Evolutionary conservation across 139 green algal species (phyloP).

Genomic region (Chlamydomonas schloesseri): DNA sequence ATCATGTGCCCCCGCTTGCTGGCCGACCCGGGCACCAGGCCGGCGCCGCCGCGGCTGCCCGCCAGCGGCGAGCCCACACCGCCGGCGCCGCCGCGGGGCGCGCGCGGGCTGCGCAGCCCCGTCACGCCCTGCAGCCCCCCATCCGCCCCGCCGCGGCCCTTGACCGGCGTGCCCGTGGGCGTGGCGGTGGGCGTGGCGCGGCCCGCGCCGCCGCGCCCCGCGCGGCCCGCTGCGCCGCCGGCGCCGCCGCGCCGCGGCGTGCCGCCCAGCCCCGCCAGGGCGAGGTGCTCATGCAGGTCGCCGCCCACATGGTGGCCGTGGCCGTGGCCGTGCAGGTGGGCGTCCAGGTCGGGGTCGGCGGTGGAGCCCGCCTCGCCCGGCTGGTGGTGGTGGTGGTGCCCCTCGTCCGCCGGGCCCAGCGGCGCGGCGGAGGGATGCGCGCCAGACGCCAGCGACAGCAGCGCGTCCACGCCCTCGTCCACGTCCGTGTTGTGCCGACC

Average conservation of each 20-base stretch:
- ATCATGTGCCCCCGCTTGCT: too few relatives aligned
- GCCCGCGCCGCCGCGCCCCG: neutral
- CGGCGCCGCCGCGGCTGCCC: neutral
- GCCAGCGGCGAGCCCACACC: too few relatives aligned
- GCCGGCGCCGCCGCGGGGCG: neutral
- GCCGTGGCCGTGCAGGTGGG: too few relatives aligned
- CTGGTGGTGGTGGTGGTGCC: neutral
- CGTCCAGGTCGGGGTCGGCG: neutral
- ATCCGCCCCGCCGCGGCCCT: conserved; percentile 2
- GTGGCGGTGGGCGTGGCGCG: neutral
- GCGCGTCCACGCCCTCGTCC: conserved; percentile 74
- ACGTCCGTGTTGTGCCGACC: conserved; percentile 59
- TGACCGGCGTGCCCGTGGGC: conserved; percentile 7
- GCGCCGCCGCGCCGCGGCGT: too few relatives aligned
- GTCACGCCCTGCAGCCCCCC: neutral
- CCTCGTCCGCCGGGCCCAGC: conserved; percentile 24
- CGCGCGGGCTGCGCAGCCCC: conserved; percentile 11
- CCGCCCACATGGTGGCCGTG: too few relatives aligned
- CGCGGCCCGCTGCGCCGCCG: too few relatives aligned
- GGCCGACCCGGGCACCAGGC: too few relatives aligned
- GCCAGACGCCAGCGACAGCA: conserved; percentile 73
- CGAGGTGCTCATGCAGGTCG: too few relatives aligned
- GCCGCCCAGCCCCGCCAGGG: too few relatives aligned
- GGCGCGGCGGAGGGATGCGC: conserved; percentile 44
- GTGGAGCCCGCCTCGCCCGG: neutral